Evolutionary conservation across 129 eudicot species (phyloP), one percentile per base, ranked within the genome.

Genomic region (Ambrosia trifida): DNA sequence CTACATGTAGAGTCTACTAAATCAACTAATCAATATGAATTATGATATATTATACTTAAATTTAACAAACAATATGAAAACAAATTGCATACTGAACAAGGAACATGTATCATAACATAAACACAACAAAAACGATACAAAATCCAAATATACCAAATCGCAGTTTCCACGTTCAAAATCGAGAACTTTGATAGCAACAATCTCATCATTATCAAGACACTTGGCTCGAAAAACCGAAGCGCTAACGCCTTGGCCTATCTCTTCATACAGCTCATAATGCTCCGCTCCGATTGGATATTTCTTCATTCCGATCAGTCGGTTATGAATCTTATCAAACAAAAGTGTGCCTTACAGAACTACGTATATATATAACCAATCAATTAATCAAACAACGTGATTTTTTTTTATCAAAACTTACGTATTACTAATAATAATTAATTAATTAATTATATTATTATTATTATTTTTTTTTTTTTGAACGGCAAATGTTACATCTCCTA

Each of bases 201-300:
- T 72, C 64, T 86, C 85, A 43, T 83, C 57, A 62, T 73, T 76
- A 7, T 78, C 81, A 20, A 73, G 47, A 58, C 91, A 86, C 38
- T 74, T 70, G 38, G 91, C 85, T 44, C 83, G 75, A 71, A 65
- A 69, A 66, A 86, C 91, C 4, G 81, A 53, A 16, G 91, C 88
- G 58, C 83, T 86, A 51, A 68, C 91, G 24, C 91, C 91, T 70
- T 80, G 78, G 4, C 91, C 91, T 68, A 86, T 76, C 64, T 80
- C 88, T 78, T 86, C 91, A 64, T 66, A 80, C 73, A 86, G 68
- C 56, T 59, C 81, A 67, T 86, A 86, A 70, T 83, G 73, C 64
- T 83, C 80, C 3, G 83, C 79, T 28, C 83, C 83, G 9, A 86
- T 72, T 11, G 91, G 91, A 68, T 76, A 86, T 45, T 83, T 69